A percentile compares a stretch with the other conserved stretches of the same genome.
Evolutionary conservation across 495 filamentous ascomycete genomes (phyloP).

Genomic region (Aeminium ludgeri): DNA sequence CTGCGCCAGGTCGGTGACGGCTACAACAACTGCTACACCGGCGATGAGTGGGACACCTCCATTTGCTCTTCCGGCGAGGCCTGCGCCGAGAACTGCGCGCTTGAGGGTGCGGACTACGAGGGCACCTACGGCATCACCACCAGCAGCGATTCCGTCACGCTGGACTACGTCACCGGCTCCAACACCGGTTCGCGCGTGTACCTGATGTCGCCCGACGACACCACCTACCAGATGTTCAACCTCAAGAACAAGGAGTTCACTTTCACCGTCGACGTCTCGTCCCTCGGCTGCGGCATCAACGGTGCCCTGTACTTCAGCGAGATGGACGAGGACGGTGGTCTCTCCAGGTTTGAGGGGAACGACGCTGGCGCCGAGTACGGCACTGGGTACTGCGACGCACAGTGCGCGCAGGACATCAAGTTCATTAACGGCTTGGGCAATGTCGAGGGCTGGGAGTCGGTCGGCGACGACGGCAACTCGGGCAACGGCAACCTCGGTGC

Average conservation of each 20-base stretch:
- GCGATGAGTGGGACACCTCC: slow-evolving; percentile 21
- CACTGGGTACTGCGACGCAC: slow-evolving; percentile 55
- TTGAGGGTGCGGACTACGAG: slow-evolving; percentile 26
- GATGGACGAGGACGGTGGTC: slow-evolving; percentile 41
- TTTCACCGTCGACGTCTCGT: slow-evolving; percentile 47
- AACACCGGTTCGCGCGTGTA: slow-evolving; percentile 39
- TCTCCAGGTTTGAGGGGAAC: slow-evolving; percentile 20
- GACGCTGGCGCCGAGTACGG: slow-evolving; percentile 47
- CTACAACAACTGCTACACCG: slow-evolving; percentile 16
- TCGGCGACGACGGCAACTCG: neutral
- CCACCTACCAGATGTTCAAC: slow-evolving; percentile 43
- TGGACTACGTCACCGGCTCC: slow-evolving; percentile 20
- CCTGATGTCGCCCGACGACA: slow-evolving; percentile 35
- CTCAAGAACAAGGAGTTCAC: slow-evolving; percentile 38
- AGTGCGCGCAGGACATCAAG: slow-evolving; percentile 36
- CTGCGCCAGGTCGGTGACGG: slow-evolving; percentile 27
- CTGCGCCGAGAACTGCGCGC: slow-evolving; percentile 25
- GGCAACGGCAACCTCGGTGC: slow-evolving; percentile 3
- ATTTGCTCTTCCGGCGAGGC: slow-evolving; percentile 24
- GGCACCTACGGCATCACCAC: slow-evolving; percentile 24
- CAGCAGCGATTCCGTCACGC: slow-evolving; percentile 14
- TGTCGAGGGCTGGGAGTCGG: slow-evolving; percentile 2
- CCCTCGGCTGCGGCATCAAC: slow-evolving; percentile 49
- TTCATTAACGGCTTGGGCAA: slow-evolving; percentile 40
- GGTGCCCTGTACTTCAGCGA: slow-evolving; percentile 50